Evolutionary conservation across 2,329 filamentous ascomycete species (phyloP).

Genomic region (Sporothrix sp.): DNA sequence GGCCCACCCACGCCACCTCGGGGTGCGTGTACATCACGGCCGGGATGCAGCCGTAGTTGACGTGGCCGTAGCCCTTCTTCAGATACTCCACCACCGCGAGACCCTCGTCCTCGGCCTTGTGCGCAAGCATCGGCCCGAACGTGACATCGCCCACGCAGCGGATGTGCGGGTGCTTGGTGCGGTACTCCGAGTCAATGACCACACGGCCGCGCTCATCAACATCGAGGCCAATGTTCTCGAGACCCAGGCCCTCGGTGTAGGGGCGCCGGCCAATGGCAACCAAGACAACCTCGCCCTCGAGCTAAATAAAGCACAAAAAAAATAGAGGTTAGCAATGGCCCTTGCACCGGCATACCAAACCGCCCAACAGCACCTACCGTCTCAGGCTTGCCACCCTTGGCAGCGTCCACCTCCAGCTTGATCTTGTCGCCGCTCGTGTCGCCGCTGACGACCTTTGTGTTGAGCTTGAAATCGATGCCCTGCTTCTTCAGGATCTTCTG

Average conservation of each 20-base stretch:
- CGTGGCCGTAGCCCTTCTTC: conserved; percentile 94
- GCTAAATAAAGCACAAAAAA: conserved; percentile 34
- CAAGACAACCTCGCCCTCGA: conserved; percentile 90
- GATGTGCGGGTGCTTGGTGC: conserved; percentile 95
- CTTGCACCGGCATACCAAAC: no score
- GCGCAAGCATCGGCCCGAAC: conserved; percentile 96
- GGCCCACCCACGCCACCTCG: conserved; percentile 96
- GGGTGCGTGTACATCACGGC: conserved; percentile 99
- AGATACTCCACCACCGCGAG: conserved; percentile 95
- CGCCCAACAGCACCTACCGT: conserved; percentile 63
- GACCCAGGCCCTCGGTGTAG: conserved; percentile 81
- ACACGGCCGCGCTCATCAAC: conserved; percentile 87
- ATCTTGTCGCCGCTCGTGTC: conserved; percentile 70
- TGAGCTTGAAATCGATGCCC: conserved; percentile 95
- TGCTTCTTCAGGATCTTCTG: conserved; percentile 95
- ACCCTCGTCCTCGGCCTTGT: conserved; percentile 98
- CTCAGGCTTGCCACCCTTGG: conserved; percentile 94
- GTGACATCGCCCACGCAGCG: conserved; percentile 93
- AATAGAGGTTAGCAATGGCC: background rate
- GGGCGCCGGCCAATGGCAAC: conserved; percentile 94
- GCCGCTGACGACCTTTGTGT: conserved; percentile 86
- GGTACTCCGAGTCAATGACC: conserved; percentile 97
- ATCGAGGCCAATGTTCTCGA: conserved; percentile 90
- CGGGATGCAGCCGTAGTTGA: conserved; percentile 97
- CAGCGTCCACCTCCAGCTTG: conserved; percentile 76